These are phyloP conservation scores for Trichoderma sp. DNA, from an alignment of 2,329 filamentous ascomycete genomes.

Conservation along the genomic window DNA sequence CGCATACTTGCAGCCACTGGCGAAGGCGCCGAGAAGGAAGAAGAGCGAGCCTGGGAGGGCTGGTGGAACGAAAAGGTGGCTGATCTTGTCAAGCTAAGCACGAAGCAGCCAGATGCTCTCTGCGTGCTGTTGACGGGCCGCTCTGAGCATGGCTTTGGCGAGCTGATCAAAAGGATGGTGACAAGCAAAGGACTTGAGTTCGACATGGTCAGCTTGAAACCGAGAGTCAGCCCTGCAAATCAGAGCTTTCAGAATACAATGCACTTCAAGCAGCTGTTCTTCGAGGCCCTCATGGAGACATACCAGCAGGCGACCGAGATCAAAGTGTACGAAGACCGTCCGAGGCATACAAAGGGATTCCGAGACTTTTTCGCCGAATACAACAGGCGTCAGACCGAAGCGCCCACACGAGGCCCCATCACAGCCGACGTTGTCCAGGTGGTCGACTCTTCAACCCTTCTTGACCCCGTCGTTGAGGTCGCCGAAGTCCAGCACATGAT, in stretches of 20 bases:
- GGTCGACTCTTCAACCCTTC: slow-evolving; percentile 68
- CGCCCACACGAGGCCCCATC: slow-evolving; percentile 64
- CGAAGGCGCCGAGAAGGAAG: slow-evolving; percentile 77
- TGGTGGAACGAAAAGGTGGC: slow-evolving; percentile 97
- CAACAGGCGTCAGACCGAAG: slow-evolving; percentile 60
- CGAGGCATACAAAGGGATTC: slow-evolving; percentile 75
- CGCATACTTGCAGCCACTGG: slow-evolving; percentile 85
- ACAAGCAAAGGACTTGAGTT: slow-evolving; percentile 78
- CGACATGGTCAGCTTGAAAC: slow-evolving; percentile 87
- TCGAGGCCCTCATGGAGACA: slow-evolving; percentile 79
- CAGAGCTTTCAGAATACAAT: slow-evolving; percentile 82
- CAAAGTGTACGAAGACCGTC: slow-evolving; percentile 69
- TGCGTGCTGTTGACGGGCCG: slow-evolving; percentile 87
- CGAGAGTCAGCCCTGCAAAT: slow-evolving; percentile 75
- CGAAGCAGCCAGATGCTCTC: slow-evolving; percentile 80
- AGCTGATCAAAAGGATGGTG: slow-evolving; percentile 79
- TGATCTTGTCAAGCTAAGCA: slow-evolving; percentile 76
- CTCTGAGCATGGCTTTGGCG: slow-evolving; percentile 72
- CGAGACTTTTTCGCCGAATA: slow-evolving; percentile 79
- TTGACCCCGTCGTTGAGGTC: slow-evolving; percentile 78
- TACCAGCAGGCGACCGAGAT: slow-evolving; percentile 84
- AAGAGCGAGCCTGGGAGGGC: slow-evolving; percentile 80
- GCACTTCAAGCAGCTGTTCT: slow-evolving; percentile 86
- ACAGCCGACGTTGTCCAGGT: slow-evolving; percentile 83
- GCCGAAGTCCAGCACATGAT: slow-evolving; percentile 87